Evolutionary conservation across 2,329 filamentous ascomycete genomes (phyloP).

Genomic region (Clonostachys byssicola): DNA sequence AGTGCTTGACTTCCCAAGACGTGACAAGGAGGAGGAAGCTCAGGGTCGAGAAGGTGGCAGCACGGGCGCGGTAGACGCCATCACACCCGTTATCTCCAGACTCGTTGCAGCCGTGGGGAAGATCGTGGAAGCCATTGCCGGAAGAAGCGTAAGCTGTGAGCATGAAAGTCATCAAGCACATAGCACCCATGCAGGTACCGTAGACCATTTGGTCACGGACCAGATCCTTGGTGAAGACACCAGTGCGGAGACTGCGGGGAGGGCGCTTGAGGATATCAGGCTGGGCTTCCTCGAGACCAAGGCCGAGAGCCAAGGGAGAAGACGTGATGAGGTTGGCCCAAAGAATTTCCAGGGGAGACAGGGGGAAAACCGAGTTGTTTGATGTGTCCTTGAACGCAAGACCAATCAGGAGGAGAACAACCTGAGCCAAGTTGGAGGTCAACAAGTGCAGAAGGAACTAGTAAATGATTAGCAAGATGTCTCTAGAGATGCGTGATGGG

Average conservation of each 20-base stretch:
- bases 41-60: slow-evolving; percentile 65
- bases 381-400: slow-evolving; percentile 62
- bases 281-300: slow-evolving; percentile 66
- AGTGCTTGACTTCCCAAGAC: slow-evolving; percentile 72
- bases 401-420: slow-evolving; percentile 63
- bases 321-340: slow-evolving; percentile 76
- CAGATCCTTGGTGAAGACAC: slow-evolving; percentile 61
- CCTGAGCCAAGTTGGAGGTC: slow-evolving; percentile 67
- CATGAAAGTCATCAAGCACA: slow-evolving; percentile 59
- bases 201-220: slow-evolving; percentile 65
- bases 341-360: slow-evolving; percentile 69
- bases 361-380: slow-evolving; percentile 61
- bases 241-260: slow-evolving; percentile 55
- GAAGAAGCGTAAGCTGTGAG: slow-evolving; percentile 48
- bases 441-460: slow-evolving; percentile 62
- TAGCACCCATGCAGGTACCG: slow-evolving; percentile 57
- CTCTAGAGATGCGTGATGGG: not conserved
- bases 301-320: slow-evolving; percentile 65
- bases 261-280: slow-evolving; percentile 64
- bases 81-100: slow-evolving; percentile 43
- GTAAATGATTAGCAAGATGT: slow-evolving; percentile 6
- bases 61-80: slow-evolving; percentile 60
- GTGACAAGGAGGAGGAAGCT: slow-evolving; percentile 66
- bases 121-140: slow-evolving; percentile 37
- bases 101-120: slow-evolving; percentile 57